A percentile compares a stretch with the other conserved stretches of the same genome.
Evolutionary conservation across 2,329 filamentous ascomycete genomes (phyloP).

Genomic region (Coleophoma cylindrospora): DNA sequence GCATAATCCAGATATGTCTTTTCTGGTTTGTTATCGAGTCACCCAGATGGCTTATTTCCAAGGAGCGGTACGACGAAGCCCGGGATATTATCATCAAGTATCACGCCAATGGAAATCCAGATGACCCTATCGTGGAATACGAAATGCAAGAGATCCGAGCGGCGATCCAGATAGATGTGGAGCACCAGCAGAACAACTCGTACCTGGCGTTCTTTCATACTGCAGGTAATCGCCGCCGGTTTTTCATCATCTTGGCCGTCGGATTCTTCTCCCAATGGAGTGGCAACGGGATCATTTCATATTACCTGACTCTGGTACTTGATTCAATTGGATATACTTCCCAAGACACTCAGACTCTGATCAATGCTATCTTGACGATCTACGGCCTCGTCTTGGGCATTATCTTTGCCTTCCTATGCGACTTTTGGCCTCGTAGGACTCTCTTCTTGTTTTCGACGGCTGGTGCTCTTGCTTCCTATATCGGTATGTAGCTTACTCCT

Average conservation of each 20-base stretch:
- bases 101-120: constrained; percentile 47
- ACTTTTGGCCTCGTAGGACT: constrained; percentile 1
- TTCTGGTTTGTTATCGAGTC: constrained; percentile 48
- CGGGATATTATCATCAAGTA: constrained; percentile 44
- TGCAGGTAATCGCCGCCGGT: constrained; percentile 8
- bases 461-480: neutral
- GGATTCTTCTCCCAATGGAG: constrained; percentile 4
- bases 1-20: constrained; percentile 5
- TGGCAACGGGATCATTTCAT: constrained; percentile 21
- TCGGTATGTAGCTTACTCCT: no score
- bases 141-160: constrained; percentile 25
- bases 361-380: constrained; percentile 25
- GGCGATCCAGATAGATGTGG: constrained; percentile 9
- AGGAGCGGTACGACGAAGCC: constrained; percentile 46
- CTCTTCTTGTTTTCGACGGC: neutral
- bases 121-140: constrained; percentile 39
- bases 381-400: constrained; percentile 13
- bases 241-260: constrained; percentile 7
- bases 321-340: constrained; percentile 19
- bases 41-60: constrained; percentile 54
- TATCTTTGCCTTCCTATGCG: constrained; percentile 24
- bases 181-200: constrained; percentile 16
- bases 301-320: constrained; percentile 22
- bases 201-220: constrained; percentile 52
- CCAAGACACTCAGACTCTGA: constrained; percentile 18